Evolutionary conservation across 257 asterid species (phyloP).

Genomic region (Nicotiana benthamiana): DNA sequence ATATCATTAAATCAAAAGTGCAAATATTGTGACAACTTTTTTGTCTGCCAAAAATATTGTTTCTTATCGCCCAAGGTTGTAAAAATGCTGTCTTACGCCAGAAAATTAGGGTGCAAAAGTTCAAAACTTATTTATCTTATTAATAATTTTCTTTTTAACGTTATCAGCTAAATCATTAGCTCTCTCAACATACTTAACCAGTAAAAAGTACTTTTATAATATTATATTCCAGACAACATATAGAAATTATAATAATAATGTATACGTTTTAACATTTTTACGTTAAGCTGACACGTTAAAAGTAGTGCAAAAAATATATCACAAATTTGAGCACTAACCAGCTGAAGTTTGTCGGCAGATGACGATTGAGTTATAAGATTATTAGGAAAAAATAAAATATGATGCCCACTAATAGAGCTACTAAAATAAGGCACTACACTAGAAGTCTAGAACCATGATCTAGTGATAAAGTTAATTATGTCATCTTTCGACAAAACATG

Average conservation of each 20-base stretch:
- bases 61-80: background rate
- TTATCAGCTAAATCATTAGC: background rate
- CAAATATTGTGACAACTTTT: background rate
- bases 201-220: background rate
- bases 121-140: no score
- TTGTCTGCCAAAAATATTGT: background rate
- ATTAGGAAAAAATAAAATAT: background rate
- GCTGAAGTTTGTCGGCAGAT: background rate
- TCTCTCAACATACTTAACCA: background rate
- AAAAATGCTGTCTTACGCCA: background rate
- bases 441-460: background rate
- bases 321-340: background rate
- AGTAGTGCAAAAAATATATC: background rate
- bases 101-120: no score
- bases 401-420: background rate
- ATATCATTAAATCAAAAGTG: no score
- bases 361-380: background rate
- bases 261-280: background rate
- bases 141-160: no score
- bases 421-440: background rate
- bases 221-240: no score
- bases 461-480: background rate
- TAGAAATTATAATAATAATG: no score
- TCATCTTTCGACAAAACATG: background rate
- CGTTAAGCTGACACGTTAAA: background rate